A percentile compares a stretch with the other conserved stretches of the same genome.
phyloP scores from a whole-genome alignment of 1,284 basidiomycete species.

The Erythrobasidium hasegawianum region DNA sequence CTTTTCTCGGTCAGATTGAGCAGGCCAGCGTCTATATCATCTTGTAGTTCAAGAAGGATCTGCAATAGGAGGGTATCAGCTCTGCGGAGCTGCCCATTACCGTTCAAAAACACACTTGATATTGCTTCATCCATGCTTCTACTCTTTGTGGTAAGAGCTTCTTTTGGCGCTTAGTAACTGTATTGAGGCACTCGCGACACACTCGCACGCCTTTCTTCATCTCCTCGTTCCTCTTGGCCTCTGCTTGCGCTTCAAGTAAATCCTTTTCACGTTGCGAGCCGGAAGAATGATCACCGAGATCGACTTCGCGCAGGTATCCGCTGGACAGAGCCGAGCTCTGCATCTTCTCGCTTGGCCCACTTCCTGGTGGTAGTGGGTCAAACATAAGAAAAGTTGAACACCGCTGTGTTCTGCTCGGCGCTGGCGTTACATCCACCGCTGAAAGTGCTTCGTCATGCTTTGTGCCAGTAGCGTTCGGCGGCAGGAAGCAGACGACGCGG shows the following conservation, averaged over 20 bases:
- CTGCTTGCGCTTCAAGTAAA: constrained; percentile 37
- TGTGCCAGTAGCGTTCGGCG: constrained; percentile 55
- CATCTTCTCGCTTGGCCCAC: constrained; percentile 23
- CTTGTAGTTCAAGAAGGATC: constrained; percentile 70
- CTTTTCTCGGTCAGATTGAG: constrained; percentile 64
- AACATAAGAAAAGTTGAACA: constrained; percentile 48
- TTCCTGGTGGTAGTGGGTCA: constrained; percentile 34
- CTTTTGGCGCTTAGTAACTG: constrained; percentile 39
- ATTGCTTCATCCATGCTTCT: constrained; percentile 52
- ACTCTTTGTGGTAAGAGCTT: constrained; percentile 7
- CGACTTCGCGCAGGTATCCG: constrained; percentile 23
- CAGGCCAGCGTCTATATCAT: constrained; percentile 65
- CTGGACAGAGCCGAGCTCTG: constrained; percentile 7
- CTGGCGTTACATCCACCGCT: constrained; percentile 48
- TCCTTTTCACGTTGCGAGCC: constrained; percentile 8
- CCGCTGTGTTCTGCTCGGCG: constrained; percentile 44
- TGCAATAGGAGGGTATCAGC: constrained; percentile 56
- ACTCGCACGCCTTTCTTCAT: constrained; percentile 45
- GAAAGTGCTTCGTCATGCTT: neutral
- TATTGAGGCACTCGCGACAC: constrained; percentile 45
- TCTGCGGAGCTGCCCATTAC: neutral
- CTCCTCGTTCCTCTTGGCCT: constrained; percentile 39
- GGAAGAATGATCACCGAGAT: constrained; percentile 26
- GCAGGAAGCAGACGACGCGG: constrained; percentile 83
- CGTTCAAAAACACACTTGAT: constrained; percentile 42